Conservation (phyloP, 257 asterid species). For the Forsythia viridissima region DNA sequence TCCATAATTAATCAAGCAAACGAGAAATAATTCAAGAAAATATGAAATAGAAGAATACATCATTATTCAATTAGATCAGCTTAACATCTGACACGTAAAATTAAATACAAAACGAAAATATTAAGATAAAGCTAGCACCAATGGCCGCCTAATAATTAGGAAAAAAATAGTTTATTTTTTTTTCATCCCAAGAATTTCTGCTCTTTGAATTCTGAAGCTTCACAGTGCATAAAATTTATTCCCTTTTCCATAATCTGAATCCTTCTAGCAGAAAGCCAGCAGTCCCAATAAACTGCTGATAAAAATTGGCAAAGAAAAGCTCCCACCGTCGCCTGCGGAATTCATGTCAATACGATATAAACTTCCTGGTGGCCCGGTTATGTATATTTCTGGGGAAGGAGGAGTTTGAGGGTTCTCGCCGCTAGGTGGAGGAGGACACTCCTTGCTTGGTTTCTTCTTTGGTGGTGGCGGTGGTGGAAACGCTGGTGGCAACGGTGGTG, state of each 20-base stretch:
- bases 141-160: neutral
- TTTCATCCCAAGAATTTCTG: neutral
- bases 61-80: constrained; percentile 3
- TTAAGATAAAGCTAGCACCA: constrained; percentile 1
- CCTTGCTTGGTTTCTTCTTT: constrained; percentile 11
- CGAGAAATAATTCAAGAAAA: neutral
- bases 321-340: constrained; percentile 3
- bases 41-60: neutral
- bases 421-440: constrained; percentile 43
- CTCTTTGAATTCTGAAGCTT: neutral
- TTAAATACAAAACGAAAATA: neutral
- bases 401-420: constrained; percentile 23
- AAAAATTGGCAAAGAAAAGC: constrained; percentile 24
- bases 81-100: neutral
- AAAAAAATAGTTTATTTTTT: constrained; percentile 1
- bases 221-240: neutral
- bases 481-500: neutral
- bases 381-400: constrained; percentile 39
- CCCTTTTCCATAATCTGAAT: constrained; percentile 4
- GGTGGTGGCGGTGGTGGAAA: neutral
- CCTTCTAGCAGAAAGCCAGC: constrained; percentile 21
- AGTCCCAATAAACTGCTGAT: constrained; percentile 21
- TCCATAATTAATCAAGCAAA: neutral
- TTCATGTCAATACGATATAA: constrained; percentile 29
- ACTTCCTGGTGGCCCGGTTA: constrained; percentile 46